Percentiles rank a stretch among this genome's conserved stretches.
These are phyloP conservation scores for Aspergillus cejpii DNA, from an alignment of 2,329 filamentous ascomycete species.

Conservation along the genomic window DNA sequence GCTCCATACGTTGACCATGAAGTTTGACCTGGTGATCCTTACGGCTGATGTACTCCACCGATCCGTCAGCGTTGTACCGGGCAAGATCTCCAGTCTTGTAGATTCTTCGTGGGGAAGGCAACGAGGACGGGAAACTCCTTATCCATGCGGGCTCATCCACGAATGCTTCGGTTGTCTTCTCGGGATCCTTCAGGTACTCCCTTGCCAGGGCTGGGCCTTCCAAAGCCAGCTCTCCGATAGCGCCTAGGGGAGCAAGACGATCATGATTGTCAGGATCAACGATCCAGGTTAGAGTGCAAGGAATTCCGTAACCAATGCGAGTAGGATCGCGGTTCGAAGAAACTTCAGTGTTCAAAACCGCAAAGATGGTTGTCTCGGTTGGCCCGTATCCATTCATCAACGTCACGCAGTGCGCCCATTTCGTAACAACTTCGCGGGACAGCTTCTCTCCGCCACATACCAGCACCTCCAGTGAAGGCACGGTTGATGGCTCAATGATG, in stretches of 20 bases:
- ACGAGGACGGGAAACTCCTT: constrained; percentile 5
- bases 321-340: constrained; percentile 17
- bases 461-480: constrained; percentile 39
- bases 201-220: constrained; percentile 35
- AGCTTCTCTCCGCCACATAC: constrained; percentile 53
- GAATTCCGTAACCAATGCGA: constrained; percentile 21
- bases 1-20: constrained; percentile 58
- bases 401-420: constrained; percentile 52
- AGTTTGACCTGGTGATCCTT: constrained; percentile 63
- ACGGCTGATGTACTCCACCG: constrained; percentile 37
- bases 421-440: constrained; percentile 61
- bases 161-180: constrained; percentile 28
- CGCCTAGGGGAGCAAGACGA: constrained; percentile 33
- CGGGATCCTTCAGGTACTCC: constrained; percentile 36
- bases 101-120: constrained; percentile 14
- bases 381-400: constrained; percentile 39
- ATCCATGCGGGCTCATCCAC: constrained; percentile 24
- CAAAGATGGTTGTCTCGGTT: constrained; percentile 32
- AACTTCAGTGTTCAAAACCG: constrained; percentile 25
- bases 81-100: constrained; percentile 27
- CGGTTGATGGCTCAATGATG: constrained; percentile 37
- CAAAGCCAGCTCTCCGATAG: constrained; percentile 31
- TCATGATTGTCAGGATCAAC: constrained; percentile 29
- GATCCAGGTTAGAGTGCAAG: constrained; percentile 27
- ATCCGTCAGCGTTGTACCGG: constrained; percentile 18